Evolutionary conservation across 495 filamentous ascomycete species (phyloP).

Genomic region (Xylaria cubensis): DNA sequence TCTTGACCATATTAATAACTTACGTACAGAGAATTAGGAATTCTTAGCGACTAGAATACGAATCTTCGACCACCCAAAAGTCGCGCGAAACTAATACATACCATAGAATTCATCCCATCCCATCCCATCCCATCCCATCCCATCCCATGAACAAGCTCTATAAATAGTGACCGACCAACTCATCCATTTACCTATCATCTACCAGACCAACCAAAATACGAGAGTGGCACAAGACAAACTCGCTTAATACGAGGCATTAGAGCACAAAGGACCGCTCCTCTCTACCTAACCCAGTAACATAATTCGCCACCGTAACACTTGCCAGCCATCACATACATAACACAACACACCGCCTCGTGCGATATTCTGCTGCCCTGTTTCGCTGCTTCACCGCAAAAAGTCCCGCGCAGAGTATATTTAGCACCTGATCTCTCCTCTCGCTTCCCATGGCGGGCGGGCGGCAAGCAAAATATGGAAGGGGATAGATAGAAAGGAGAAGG

Average conservation of each 20-base stretch:
- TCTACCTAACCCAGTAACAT: neutral
- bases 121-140: too few relatives aligned
- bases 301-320: neutral
- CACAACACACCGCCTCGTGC: neutral
- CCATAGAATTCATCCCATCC: neutral
- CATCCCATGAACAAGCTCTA: neutral
- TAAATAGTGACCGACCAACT: neutral
- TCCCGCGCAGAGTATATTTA: neutral
- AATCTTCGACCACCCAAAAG: neutral
- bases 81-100: neutral
- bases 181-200: neutral
- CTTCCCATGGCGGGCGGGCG: neutral
- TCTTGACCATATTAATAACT: neutral
- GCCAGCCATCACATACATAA: neutral
- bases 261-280: neutral
- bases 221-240: neutral
- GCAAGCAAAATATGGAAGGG: neutral
- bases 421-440: neutral
- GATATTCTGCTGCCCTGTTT: neutral
- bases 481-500: neutral
- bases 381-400: neutral
- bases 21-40: neutral
- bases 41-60: neutral
- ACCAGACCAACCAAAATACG: neutral
- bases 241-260: neutral